Conservation (phyloP, 805 yeast genomes). For the Candida sithepensis region DNA sequence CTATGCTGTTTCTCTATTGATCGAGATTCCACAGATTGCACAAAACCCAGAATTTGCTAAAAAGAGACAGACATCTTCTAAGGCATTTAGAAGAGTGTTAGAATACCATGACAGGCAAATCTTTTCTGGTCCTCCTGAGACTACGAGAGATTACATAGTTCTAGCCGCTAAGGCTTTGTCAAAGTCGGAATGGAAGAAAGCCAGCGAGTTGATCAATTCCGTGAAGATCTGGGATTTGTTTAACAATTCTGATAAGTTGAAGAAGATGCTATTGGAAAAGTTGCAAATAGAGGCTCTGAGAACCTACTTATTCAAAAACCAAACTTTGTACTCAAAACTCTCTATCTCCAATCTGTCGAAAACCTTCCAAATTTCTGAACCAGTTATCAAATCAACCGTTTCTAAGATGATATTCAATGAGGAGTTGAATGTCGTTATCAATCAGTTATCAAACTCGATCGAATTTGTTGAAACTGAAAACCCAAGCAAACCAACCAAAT, state of each 20-base stretch:
- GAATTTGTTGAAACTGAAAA: slow-evolving; percentile 65
- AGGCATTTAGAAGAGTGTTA: slow-evolving; percentile 85
- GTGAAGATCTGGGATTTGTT: slow-evolving; percentile 85
- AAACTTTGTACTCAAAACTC: slow-evolving; percentile 68
- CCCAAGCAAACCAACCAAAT: slow-evolving; percentile 59
- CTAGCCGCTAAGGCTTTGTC: slow-evolving; percentile 88
- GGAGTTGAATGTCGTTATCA: slow-evolving; percentile 74
- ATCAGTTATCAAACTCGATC: slow-evolving; percentile 58
- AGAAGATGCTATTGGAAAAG: slow-evolving; percentile 68
- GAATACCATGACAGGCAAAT: slow-evolving; percentile 93
- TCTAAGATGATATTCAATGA: slow-evolving; percentile 73
- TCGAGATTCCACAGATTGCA: slow-evolving; percentile 90
- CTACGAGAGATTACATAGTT: slow-evolving; percentile 88
- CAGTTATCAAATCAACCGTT: slow-evolving; percentile 58
- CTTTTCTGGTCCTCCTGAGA: slow-evolving; percentile 97
- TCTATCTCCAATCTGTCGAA: slow-evolving; percentile 62
- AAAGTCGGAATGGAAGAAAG: slow-evolving; percentile 83
- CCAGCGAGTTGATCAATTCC: slow-evolving; percentile 65
- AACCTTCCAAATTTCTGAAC: slow-evolving; percentile 60
- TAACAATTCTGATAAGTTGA: slow-evolving; percentile 63
- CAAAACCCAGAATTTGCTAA: slow-evolving; percentile 65
- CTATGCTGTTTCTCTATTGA: slow-evolving; percentile 82
- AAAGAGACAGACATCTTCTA: slow-evolving; percentile 48
- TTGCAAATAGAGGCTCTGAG: slow-evolving; percentile 88
- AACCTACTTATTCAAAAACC: slow-evolving; percentile 87